These are phyloP conservation scores for Phytophthora pseudosyringae DNA, from an alignment of 352 stramenopile genomes.

Conservation along the genomic window DNA sequence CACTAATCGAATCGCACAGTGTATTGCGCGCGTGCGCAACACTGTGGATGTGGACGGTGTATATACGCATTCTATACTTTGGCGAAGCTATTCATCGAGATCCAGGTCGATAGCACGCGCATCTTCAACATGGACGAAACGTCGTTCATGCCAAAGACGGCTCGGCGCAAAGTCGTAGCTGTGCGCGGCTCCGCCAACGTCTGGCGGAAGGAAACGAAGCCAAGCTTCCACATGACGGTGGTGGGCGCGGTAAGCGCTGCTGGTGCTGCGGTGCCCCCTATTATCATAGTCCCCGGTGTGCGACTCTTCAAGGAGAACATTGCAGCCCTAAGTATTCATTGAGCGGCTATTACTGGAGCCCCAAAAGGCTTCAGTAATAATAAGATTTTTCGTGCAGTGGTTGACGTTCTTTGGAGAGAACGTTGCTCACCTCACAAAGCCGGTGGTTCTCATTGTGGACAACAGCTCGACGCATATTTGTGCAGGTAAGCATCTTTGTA, in stretches of 20 bases:
- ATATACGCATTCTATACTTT: background rate
- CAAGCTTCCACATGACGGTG: slow-evolving; percentile 1
- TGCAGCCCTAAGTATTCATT: background rate
- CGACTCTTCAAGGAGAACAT: background rate
- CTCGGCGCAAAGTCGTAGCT: background rate
- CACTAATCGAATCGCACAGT: background rate
- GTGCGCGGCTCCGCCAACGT: background rate
- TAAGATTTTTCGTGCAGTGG: no score
- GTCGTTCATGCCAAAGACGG: background rate
- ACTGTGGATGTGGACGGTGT: background rate
- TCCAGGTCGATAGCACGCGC: background rate
- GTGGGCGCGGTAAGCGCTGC: background rate
- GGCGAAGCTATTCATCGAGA: background rate
- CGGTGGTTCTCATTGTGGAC: no score
- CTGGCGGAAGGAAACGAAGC: background rate
- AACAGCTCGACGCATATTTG: no score
- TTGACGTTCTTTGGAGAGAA: no score
- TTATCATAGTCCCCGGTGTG: background rate
- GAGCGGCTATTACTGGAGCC: no score
- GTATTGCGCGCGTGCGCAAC: background rate
- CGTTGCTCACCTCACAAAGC: no score
- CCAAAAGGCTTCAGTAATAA: no score
- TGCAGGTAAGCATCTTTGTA: no score
- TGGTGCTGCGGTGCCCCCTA: background rate
- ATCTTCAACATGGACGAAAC: background rate